Evolutionary conservation across 495 filamentous ascomycete genomes (phyloP), one percentile per base, ranked within the genome.

Genomic region (Xylaria castorea): DNA sequence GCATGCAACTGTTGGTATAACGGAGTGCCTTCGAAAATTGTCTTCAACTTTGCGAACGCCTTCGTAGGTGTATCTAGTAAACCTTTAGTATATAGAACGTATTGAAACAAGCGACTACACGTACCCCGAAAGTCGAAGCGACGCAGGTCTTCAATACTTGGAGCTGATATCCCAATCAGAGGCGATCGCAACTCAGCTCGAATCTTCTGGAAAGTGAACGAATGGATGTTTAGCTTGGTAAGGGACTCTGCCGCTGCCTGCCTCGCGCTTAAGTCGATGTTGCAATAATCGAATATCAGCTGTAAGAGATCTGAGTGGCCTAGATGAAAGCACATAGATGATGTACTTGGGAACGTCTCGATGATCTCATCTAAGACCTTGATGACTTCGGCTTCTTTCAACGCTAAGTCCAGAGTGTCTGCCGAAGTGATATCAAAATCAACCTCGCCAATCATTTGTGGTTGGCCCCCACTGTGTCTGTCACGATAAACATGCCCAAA

Each of bases 341-440:
- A 84, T 40, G 94, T 84, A 53, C 89, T 90, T 8, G 94, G 95
- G 74, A 98, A 95, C 8, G 91, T 89, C 50, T 92, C 87, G 30
- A 97, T 87, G 57, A 98, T 91, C 76, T 99, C 96, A 78, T 98
- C 95, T 57, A 98, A 78, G 8, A 98, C 94, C 79, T 98, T 98
- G 69, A 99, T 90, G 5, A 94, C 92, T 78, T 99, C 96, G 1
- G 96, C 96, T 81, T 99, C 96, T 76, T 96, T 95, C 65, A 97
- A 79, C 0, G 94, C 90, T n/a, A 97, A 84, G 77, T 98, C 94
- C 32, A 93, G 79, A 2, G 90, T 90, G 73, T 94, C 90, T 65
- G 89, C 86, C 0, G 93, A 94, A 20, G 96, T 86, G 74, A 99
- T 94, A 83, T 99, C 97, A 80, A 97, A 98, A 77, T 98, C 96